These are phyloP conservation scores for Trichophyton rubrum DNA, from an alignment of 2,329 filamentous ascomycete species.

Conservation along the genomic window DNA sequence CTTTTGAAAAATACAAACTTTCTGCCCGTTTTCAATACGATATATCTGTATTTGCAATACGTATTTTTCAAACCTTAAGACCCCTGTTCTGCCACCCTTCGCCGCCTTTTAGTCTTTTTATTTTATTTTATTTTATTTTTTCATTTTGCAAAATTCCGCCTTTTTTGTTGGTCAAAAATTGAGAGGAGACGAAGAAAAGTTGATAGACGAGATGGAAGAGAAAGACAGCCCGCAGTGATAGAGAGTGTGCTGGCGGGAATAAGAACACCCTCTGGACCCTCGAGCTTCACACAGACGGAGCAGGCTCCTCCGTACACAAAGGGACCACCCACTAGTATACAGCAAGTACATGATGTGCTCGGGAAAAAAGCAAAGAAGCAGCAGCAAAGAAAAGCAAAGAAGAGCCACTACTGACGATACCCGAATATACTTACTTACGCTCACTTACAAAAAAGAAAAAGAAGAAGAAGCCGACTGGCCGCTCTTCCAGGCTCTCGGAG, in stretches of 20 bases:
- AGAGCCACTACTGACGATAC: neutral
- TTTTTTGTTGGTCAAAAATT: neutral
- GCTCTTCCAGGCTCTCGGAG: slow-evolving; percentile 4
- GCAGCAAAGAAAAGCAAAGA: neutral
- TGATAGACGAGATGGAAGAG: no score
- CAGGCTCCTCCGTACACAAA: no score
- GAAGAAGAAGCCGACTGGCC: slow-evolving; percentile 13
- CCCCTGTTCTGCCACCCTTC: neutral
- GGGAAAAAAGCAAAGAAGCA: no score
- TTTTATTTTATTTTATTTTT: slow-evolving; percentile 8
- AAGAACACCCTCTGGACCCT: no score
- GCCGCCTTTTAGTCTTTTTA: slow-evolving; percentile 11
- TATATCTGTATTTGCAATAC: slow-evolving; percentile 1
- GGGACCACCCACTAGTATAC: no score
- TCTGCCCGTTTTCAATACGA: neutral
- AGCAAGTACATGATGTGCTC: no score
- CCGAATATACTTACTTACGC: no score
- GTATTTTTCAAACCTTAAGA: neutral
- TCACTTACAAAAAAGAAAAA: neutral
- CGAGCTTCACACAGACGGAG: no score
- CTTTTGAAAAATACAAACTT: neutral
- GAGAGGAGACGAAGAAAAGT: slow-evolving; percentile 9
- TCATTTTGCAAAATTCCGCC: neutral
- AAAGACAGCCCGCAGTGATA: no score
- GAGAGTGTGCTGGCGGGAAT: no score